Percentiles rank a stretch among this genome's conserved stretches.
Conservation (phyloP, 306 rosid species). For the Arachis stenosperma region DNA sequence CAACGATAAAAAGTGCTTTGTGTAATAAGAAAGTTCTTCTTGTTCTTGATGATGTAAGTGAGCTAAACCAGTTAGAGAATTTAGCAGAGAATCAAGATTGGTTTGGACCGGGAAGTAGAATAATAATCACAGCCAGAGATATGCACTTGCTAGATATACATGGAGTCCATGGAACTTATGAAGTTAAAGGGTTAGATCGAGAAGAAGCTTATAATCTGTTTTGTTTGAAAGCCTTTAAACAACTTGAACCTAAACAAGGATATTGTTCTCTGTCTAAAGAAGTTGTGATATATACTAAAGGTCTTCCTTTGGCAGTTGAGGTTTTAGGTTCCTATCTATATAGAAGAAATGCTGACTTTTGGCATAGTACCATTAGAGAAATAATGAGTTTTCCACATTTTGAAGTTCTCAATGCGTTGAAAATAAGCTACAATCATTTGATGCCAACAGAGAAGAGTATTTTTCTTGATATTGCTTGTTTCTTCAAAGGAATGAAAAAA, state of each 20-base stretch:
- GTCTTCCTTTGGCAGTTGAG: conserved; percentile 22
- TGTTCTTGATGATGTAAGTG: conserved; percentile 11
- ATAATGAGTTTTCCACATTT: not conserved
- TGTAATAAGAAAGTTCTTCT: not conserved
- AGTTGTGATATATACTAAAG: not conserved
- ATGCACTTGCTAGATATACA: not conserved
- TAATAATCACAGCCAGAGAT: conserved; percentile 31
- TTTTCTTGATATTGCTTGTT: not conserved
- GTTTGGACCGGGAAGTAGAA: conserved; percentile 15
- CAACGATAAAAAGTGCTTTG: not conserved
- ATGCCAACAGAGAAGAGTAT: not conserved
- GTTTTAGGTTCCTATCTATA: conserved; percentile 3
- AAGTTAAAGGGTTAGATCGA: not conserved
- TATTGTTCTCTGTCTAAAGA: not conserved
- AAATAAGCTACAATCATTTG: not conserved
- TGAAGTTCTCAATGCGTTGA: not conserved
- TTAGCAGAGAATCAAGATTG: not conserved
- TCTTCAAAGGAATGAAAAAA: not conserved
- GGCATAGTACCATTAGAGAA: not conserved
- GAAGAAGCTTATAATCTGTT: not conserved
- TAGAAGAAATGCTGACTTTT: not conserved
- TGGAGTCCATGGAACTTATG: not conserved
- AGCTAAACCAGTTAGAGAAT: not conserved
- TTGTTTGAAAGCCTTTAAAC: not conserved
- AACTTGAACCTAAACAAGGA: not conserved